phyloP scores from a whole-genome alignment of 2,329 filamentous ascomycete species.

The Xylariaceae sp. region DNA sequence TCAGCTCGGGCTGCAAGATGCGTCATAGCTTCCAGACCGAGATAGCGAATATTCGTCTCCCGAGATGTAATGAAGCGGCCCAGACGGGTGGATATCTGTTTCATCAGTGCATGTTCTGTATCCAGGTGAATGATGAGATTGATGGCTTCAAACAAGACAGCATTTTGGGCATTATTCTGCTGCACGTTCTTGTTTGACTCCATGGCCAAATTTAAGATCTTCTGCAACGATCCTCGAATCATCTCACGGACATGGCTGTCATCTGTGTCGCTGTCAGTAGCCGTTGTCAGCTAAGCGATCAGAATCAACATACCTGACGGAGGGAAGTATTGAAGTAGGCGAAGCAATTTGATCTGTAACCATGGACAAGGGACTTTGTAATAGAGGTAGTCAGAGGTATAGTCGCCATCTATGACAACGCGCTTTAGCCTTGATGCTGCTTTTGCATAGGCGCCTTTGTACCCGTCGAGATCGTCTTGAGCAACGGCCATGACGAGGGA shows the following conservation, averaged over 20 bases:
- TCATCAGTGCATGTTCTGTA: constrained; percentile 90
- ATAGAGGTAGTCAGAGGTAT: constrained; percentile 88
- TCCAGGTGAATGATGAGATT: constrained; percentile 98
- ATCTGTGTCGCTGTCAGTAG: constrained; percentile 52
- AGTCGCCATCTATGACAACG: constrained; percentile 87
- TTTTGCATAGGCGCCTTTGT: constrained; percentile 92
- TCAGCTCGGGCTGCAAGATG: constrained; percentile 92
- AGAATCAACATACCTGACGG: constrained; percentile 68
- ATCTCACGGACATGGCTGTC: constrained; percentile 89
- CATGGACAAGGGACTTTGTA: constrained; percentile 99
- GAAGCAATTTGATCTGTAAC: constrained; percentile 93
- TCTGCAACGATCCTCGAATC: constrained; percentile 87
- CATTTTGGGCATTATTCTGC: constrained; percentile 98
- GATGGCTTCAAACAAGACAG: constrained; percentile 96
- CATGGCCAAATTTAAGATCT: constrained; percentile 85
- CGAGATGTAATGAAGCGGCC: constrained; percentile 96
- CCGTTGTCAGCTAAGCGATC: background rate
- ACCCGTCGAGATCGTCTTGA: constrained; percentile 91
- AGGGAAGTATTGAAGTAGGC: constrained; percentile 91
- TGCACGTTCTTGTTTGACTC: constrained; percentile 98
- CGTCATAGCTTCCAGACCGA: constrained; percentile 96
- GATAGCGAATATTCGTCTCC: constrained; percentile 95
- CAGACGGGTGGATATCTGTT: constrained; percentile 86
- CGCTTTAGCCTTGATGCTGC: constrained; percentile 86
- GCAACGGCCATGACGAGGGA: constrained; percentile 92